Evolutionary conservation across 2,329 filamentous ascomycete species (phyloP), one percentile per base, ranked within the genome.

Genomic region (Phialemoniopsis sp.): DNA sequence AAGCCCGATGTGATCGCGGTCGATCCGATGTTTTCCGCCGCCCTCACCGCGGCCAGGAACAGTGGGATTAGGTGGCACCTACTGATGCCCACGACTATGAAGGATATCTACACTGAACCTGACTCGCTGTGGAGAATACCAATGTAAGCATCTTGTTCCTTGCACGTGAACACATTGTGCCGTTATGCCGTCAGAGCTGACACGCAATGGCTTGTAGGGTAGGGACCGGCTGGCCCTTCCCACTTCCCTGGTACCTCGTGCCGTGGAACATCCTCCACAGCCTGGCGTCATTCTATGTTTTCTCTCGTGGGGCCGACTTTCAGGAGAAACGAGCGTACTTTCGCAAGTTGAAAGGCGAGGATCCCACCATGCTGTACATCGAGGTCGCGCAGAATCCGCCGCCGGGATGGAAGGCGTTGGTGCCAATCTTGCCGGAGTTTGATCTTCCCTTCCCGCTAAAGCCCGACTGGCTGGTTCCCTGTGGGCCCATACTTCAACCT

Each of bases 401-500:
- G 7, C 36, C 33, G 18, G 32, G 46, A 29, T 45, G 38, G 34
- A 31, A 21, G 29, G 46, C 51, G 28, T 45, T 55, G 2, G 47
- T 51, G 2, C 47, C 50, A 17, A 53, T 49, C 28, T 35, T 39
- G 2, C 39, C 37, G 5, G 52, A 51, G 37, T 29, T 51, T 18
- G 58, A 62, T 16, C 67, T 56, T 51, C 67, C 54, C 3, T 47
- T 65, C 4, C 38, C 51, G 7, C 38, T 45, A 4, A 50, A 64
- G 4, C 66, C 68, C 0, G 37, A 55, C 4, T 66, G 70, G 34
- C 55, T 70, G 12, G 54, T 67, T 6, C 56, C 61, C 1, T 68
- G 66, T 32, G 71, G 72, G 0, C 72, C 73, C 0, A 72, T 77
- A 8, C 46, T 73, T 0, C 51, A 70, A 0, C 58, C 64, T 0